Percentiles rank a stretch among this genome's conserved stretches.
Conservation (phyloP, 345 rosid species). For the Streptanthus diversifolius region DNA sequence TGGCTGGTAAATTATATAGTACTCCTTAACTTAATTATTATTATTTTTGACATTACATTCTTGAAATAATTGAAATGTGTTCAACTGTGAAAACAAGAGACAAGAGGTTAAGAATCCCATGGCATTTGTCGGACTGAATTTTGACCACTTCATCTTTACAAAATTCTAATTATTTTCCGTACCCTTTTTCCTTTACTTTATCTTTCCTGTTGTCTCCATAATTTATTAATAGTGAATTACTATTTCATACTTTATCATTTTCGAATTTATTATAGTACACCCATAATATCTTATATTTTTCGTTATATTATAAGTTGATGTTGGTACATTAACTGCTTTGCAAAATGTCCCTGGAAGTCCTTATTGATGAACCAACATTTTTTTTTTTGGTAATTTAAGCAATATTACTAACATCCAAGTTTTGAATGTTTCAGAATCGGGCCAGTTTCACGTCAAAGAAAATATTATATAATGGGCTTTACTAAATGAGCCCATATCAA, state of each 20-base stretch:
- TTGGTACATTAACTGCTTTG: background rate
- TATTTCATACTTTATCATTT: background rate
- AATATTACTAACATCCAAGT: background rate
- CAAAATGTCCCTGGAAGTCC: background rate
- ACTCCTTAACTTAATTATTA: background rate
- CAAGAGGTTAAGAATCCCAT: conserved; percentile 32
- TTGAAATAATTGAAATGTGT: background rate
- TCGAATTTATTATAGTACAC: background rate
- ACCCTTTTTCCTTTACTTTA: background rate
- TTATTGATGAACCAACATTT: background rate
- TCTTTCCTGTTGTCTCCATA: background rate
- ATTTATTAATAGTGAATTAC: background rate
- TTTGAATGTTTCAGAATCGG: background rate
- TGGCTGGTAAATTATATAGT: background rate
- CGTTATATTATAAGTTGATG: too few relatives aligned
- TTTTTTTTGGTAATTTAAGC: background rate
- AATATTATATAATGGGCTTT: background rate
- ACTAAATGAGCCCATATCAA: background rate
- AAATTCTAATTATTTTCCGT: background rate
- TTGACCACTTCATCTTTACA: conserved; percentile 10
- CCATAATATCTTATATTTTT: too few relatives aligned
- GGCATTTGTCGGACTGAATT: conserved; percentile 23
- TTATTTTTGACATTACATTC: background rate
- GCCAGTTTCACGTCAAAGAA: background rate
- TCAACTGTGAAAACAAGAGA: conserved; percentile 10